Conservation (phyloP, 768 basidiomycete genomes). For the Podaxis rugospora region DNA sequence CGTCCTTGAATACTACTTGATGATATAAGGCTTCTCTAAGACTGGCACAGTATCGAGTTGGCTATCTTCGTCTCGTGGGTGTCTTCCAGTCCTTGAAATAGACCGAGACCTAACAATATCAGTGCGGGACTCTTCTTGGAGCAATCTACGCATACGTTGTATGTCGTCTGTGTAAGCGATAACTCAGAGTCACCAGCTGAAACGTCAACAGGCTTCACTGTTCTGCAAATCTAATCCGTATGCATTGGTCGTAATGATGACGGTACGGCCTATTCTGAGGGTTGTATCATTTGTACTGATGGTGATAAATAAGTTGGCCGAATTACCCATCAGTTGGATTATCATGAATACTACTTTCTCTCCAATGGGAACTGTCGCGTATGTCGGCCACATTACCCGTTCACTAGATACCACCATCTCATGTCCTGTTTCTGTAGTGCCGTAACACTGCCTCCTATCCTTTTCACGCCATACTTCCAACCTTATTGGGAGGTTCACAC, state of each 20-base stretch:
- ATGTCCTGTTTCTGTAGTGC: neutral
- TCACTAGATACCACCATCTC: neutral
- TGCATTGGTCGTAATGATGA: conserved; percentile 34
- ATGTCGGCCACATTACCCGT: conserved; percentile 13
- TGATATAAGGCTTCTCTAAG: neutral
- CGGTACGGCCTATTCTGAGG: conserved; percentile 21
- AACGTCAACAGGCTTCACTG: conserved; percentile 27
- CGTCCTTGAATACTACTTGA: neutral
- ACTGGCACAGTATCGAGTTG: neutral
- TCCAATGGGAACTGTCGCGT: conserved; percentile 42
- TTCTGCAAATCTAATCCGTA: conserved; percentile 38
- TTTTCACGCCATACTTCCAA: neutral
- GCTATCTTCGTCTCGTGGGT: neutral
- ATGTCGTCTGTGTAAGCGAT: conserved; percentile 1
- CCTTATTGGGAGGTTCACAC: neutral
- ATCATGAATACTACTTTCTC: conserved; percentile 33
- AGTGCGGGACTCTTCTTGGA: conserved; percentile 30
- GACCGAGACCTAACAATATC: neutral
- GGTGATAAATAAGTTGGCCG: conserved; percentile 29
- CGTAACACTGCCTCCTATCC: neutral
- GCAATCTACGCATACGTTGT: conserved; percentile 29
- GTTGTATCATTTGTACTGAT: neutral
- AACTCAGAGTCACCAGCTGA: neutral
- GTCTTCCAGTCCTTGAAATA: too few relatives aligned
- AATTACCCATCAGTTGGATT: conserved; percentile 41